Evolutionary conservation across 768 basidiomycete genomes (phyloP).

Genomic region (Amanita jacksonii): DNA sequence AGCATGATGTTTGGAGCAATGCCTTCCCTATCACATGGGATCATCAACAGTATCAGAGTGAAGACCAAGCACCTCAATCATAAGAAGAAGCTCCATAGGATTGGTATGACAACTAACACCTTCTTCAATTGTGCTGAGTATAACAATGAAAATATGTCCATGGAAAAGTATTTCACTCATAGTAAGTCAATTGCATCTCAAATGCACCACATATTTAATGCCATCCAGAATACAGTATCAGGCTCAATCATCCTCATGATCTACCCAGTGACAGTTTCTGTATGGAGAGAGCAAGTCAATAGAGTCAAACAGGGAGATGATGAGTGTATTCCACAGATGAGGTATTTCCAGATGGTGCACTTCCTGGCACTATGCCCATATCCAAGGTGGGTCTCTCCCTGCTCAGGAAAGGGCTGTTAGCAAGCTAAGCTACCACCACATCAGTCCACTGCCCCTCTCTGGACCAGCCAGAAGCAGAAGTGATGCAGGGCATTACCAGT

Average conservation of each 20-base stretch:
- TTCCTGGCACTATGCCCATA: no score
- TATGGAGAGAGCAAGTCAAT: conserved; percentile 48
- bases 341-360: conserved; percentile 11
- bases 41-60: conserved; percentile 5
- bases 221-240: no score
- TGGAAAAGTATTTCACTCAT: conserved; percentile 52
- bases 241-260: no score
- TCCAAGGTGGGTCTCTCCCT: no score
- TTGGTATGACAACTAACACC: conserved; percentile 11
- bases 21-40: conserved; percentile 7
- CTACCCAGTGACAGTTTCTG: conserved; percentile 44
- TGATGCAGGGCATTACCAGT: no score
- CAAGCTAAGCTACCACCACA: neutral
- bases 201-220: conserved; percentile 11
- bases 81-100: conserved; percentile 6
- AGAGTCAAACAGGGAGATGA: conserved; percentile 24
- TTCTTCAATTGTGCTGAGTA: conserved; percentile 19
- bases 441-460: no score
- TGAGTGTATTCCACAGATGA: conserved; percentile 30
- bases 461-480: neutral
- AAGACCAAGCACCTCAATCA: conserved; percentile 6
- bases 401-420: neutral
- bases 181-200: conserved; percentile 51
- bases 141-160: conserved; percentile 40
- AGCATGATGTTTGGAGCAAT: conserved; percentile 31